phyloP scores from a whole-genome alignment of 2,329 filamentous ascomycete genomes.

The Trichoderma oligosporum region DNA sequence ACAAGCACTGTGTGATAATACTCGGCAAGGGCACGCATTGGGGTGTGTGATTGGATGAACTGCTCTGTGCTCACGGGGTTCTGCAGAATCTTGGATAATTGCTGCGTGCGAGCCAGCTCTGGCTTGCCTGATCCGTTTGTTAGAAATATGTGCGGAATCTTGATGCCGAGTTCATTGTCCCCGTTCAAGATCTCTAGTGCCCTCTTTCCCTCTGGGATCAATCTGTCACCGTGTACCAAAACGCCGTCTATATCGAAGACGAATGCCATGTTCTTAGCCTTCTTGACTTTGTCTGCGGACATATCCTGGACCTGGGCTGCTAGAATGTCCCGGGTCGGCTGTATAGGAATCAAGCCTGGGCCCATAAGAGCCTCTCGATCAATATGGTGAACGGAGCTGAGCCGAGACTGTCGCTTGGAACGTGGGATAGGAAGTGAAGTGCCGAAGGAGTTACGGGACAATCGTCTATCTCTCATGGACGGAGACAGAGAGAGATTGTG shows the following conservation, averaged over 20 bases:
- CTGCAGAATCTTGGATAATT: conserved; percentile 8
- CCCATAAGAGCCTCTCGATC: neutral
- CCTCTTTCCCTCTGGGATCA: conserved; percentile 12
- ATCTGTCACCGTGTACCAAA: neutral
- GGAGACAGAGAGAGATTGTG: conserved; percentile 8
- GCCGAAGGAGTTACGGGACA: conserved; percentile 5
- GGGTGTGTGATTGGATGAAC: conserved; percentile 13
- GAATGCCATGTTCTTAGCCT: conserved; percentile 14
- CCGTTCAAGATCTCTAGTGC: conserved; percentile 10
- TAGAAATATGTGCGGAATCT: conserved; percentile 8
- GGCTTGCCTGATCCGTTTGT: conserved; percentile 13
- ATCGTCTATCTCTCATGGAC: conserved; percentile 1
- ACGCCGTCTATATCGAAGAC: conserved; percentile 13
- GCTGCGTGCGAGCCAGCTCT: conserved; percentile 9
- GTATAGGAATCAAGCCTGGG: neutral
- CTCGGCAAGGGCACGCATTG: conserved; percentile 10
- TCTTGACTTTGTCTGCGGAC: conserved; percentile 7
- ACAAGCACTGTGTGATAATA: conserved; percentile 8
- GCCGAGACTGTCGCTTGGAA: conserved; percentile 11
- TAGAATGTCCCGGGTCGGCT: neutral
- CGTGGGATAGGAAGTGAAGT: conserved; percentile 8
- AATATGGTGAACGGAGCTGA: conserved; percentile 9
- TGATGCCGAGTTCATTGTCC: conserved; percentile 11
- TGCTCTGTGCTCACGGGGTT: conserved; percentile 11
- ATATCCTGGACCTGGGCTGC: conserved; percentile 11